These are phyloP conservation scores for Fomitiporia mediterranea DNA, from an alignment of 1,284 basidiomycete species.

Conservation along the genomic window DNA sequence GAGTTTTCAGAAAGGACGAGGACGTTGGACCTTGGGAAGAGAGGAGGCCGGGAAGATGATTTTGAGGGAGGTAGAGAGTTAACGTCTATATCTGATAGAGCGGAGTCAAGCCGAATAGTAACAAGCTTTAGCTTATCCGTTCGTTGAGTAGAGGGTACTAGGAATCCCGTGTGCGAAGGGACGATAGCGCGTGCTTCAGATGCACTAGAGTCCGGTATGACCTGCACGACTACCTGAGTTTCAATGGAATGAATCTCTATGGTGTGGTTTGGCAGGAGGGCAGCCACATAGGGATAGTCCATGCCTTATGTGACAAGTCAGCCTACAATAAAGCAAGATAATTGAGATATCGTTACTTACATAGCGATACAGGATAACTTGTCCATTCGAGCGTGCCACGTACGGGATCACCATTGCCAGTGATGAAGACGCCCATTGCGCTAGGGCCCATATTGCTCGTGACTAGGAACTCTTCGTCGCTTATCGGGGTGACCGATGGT, in stretches of 20 bases:
- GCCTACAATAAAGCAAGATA: not conserved
- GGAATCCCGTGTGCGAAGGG: conserved; percentile 9
- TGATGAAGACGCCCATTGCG: conserved; percentile 83
- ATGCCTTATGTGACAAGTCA: conserved; percentile 47
- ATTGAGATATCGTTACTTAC: conserved; percentile 46
- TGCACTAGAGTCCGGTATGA: conserved; percentile 35
- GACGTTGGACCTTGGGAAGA: conserved; percentile 57
- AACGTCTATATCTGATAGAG: not conserved
- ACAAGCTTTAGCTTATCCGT: conserved; percentile 16
- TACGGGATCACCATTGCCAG: conserved; percentile 79
- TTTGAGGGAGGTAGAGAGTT: not conserved
- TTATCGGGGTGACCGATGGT: conserved; percentile 72
- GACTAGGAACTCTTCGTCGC: conserved; percentile 74
- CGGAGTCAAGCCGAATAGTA: conserved; percentile 2
- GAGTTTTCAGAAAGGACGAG: conserved; percentile 60
- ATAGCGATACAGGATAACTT: conserved; percentile 69
- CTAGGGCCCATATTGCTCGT: conserved; percentile 72
- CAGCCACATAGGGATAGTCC: conserved; percentile 76
- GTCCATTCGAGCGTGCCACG: conserved; percentile 86
- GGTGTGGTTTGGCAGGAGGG: conserved; percentile 72
- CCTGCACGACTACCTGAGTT: conserved; percentile 71
- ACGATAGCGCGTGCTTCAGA: not conserved
- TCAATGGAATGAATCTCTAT: conserved; percentile 80
- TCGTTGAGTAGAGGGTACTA: conserved; percentile 17
- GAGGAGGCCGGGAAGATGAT: conserved; percentile 21